Evolutionary conservation across 345 rosid genomes (phyloP), one percentile per base, ranked within the genome.

Genomic region (Aegle marmelos): DNA sequence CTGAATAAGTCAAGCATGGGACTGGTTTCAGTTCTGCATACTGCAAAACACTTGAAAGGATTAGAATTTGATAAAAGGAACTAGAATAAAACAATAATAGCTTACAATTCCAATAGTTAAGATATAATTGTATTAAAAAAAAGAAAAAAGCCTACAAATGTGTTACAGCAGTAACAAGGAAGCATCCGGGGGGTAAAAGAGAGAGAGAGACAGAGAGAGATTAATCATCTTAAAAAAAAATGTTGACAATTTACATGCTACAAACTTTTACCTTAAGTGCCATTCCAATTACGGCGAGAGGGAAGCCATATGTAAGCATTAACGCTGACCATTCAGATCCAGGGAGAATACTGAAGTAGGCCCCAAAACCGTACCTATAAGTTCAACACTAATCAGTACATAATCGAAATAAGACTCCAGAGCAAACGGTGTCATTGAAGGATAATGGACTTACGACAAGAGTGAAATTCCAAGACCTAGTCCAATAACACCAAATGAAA

Each of bases 301-400:
- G 99, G 75, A 96, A 96, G 48, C 99, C 97, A 85, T 96, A 96
- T 1, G 99, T 96, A 33, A 96, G 84, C 98, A 94, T 92, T 61
- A 96, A 27, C 2, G 97, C 99, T 0, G 99, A 94, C 99, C 99
- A 96, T 77, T 96, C 99, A 28, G 99, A 89, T 78, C 99, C 98
- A 3, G 99, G 97, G 39, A 96, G 90, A 82, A 96, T 85, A 76
- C 89, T 96, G 73, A 96, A 96, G 76, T 96, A 96, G 0, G 99
- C 99, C 21, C 98, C 97, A 76, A 96, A 94, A 74, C 98, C 99
- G 54, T 94, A 92, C 81, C 99, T 96, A 83, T 68, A 83, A 3
- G 76, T 58, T n/a, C 13, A 36, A 80, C 53, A 72, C 70, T 62
- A 73, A 76, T 50, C 30, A 66, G 5, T 21, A 70, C n/a, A 31